Evolutionary conservation across 495 filamentous ascomycete species (phyloP).

Genomic region (Lentithecium fluviatile): DNA sequence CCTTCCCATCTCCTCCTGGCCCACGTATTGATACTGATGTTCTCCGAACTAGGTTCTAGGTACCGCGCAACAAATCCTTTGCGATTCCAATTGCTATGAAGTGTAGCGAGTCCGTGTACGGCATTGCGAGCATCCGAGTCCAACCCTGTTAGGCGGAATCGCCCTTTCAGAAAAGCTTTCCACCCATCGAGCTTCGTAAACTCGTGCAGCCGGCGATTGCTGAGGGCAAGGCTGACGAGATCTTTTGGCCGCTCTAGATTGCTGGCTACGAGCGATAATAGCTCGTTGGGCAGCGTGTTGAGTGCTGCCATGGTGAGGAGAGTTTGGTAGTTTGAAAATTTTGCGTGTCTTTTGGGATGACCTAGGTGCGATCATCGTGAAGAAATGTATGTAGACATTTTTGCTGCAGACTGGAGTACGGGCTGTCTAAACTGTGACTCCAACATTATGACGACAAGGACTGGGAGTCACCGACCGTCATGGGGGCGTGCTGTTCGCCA

Average conservation of each 20-base stretch:
- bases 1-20: constrained; percentile 36
- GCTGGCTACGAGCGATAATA: constrained; percentile 56
- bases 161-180: constrained; percentile 56
- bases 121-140: constrained; percentile 54
- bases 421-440: not conserved
- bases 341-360: too few relatives aligned
- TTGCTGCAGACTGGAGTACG: not conserved
- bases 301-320: constrained; percentile 34
- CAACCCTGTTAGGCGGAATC: constrained; percentile 47
- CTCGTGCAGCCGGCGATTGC: constrained; percentile 51
- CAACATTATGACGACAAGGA: not conserved
- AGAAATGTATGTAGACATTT: too few relatives aligned
- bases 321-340: not conserved
- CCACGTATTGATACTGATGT: constrained; percentile 32
- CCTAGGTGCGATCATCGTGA: too few relatives aligned
- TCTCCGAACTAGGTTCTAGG: constrained; percentile 46
- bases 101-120: constrained; percentile 56
- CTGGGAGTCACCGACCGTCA: not conserved
- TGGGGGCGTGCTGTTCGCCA: not conserved
- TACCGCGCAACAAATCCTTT: constrained; percentile 58
- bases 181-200: constrained; percentile 58
- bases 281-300: constrained; percentile 59
- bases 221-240: constrained; percentile 51
- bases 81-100: constrained; percentile 60
- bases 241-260: constrained; percentile 55